Evolutionary conservation across 106 monocot genomes (phyloP).

Genomic region (Phalaenopsis equestris): DNA sequence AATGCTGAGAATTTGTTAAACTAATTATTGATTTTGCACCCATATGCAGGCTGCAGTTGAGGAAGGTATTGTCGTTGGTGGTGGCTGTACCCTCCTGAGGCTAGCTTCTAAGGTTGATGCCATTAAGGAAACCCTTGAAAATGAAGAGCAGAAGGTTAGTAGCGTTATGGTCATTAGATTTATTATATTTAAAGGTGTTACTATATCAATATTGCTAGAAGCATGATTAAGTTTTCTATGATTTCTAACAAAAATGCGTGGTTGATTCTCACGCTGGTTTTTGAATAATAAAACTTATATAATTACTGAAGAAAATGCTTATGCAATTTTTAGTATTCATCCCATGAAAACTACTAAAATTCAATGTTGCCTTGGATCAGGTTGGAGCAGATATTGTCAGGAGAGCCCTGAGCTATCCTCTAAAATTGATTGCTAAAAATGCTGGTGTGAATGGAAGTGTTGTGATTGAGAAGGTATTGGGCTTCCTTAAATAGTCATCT

Average conservation of each 20-base stretch:
- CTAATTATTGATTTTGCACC: background rate
- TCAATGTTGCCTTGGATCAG: conserved; percentile 13
- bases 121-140: conserved; percentile 62
- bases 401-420: conserved; percentile 61
- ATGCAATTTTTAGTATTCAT: background rate
- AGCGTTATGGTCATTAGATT: too few relatives aligned
- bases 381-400: conserved; percentile 65
- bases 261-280: background rate
- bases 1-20: background rate
- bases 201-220: too few relatives aligned
- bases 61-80: conserved; percentile 80
- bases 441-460: conserved; percentile 75
- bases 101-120: conserved; percentile 60
- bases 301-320: background rate
- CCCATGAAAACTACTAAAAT: background rate
- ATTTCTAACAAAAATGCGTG: too few relatives aligned
- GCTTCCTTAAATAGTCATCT: background rate
- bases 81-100: conserved; percentile 66
- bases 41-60: conserved; percentile 61
- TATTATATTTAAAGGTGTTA: too few relatives aligned
- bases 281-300: background rate
- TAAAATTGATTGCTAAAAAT: conserved; percentile 74
- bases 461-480: conserved; percentile 56
- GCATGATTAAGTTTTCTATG: too few relatives aligned
- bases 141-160: conserved; percentile 68